These are phyloP conservation scores for Dactylorhiza incarnata DNA, from an alignment of 106 monocot species.

Conservation along the genomic window DNA sequence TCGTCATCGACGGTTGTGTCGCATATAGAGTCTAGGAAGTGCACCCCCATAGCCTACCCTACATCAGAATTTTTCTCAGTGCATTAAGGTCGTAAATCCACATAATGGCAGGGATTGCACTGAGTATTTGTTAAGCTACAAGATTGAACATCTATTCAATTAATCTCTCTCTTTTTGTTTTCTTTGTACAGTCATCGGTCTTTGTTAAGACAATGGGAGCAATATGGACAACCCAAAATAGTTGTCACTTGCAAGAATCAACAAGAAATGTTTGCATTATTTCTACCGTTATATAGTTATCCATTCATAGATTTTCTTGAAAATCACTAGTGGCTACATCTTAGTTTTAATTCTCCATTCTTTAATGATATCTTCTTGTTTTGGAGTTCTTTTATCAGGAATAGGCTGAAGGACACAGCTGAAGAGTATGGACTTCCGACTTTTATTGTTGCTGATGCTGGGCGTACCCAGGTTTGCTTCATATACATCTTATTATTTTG, in stretches of 20 bases:
- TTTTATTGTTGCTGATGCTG: conserved; percentile 94
- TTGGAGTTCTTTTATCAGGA: conserved; percentile 40
- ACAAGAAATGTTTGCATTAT: conserved; percentile 80
- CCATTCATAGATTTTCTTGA: background rate
- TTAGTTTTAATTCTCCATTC: background rate
- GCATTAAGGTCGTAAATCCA: background rate
- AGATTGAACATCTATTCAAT: background rate
- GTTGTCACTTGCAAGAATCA: conserved; percentile 91
- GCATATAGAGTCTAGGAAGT: too few species aligned
- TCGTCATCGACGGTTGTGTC: too few species aligned
- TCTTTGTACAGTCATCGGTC: conserved; percentile 46
- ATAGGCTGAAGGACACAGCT: conserved; percentile 81
- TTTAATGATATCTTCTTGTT: background rate
- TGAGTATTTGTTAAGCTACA: background rate
- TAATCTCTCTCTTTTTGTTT: background rate
- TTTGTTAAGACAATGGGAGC: conserved; percentile 86
- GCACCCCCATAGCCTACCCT: too few species aligned
- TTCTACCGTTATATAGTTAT: background rate
- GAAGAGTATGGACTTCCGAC: conserved; percentile 82
- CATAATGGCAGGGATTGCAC: background rate
- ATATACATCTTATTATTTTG: background rate
- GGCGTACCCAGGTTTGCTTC: conserved; percentile 75
- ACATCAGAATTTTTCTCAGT: background rate
- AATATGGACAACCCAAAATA: conserved; percentile 88
- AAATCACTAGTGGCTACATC: background rate